Base-by-base conservation (phyloP, 345 rosid genomes). In the Brassica rapa region DNA sequence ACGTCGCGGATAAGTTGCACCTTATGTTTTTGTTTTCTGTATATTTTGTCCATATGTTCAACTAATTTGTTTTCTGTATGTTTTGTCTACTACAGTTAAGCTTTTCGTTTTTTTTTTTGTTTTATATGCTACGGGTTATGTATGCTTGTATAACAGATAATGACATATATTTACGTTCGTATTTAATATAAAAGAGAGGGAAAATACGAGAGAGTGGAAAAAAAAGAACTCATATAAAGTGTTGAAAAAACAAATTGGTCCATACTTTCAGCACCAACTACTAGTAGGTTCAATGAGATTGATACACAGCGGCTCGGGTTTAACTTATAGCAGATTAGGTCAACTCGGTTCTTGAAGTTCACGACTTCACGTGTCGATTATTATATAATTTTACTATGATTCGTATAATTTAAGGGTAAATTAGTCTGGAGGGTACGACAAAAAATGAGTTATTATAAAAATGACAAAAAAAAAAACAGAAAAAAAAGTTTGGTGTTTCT, bases 251-350 rank as follows among this genome's bases (percentile, higher is more conserved):
- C 23, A 71, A 73, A 68, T 62, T 68, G 74, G 82, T 73, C 74
- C 82, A 73, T 79, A 64, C 70, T 68, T 73, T 79, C 82, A 25
- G 74, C 74, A 79, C 35, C 78, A 79, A 79, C 82, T 62, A 73
- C 71, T 68, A 68, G 64, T 79, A 73, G 73, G 77, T 78, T 49
- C 56, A 49, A n/a, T 57, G 62, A 41, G 39, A 65, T 16, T 71
- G 62, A 71, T 71, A 51, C 61, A 71, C 15, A 24, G 37, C 35
- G 37, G 49, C 62, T 78, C 46, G 72, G 62, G 66, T 64, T 51
- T 64, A 70, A 53, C 43, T 62, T 56, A 70, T 64, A n/a, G 1
- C 60, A 63, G 10, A 71, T 55, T 24, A 51, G 39, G 56, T 49
- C 75, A 37, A 55, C 23, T 63, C 8, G 33, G 35, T 16, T 71